Conservation (phyloP, 495 filamentous ascomycete species). For the Collariella sp. region DNA sequence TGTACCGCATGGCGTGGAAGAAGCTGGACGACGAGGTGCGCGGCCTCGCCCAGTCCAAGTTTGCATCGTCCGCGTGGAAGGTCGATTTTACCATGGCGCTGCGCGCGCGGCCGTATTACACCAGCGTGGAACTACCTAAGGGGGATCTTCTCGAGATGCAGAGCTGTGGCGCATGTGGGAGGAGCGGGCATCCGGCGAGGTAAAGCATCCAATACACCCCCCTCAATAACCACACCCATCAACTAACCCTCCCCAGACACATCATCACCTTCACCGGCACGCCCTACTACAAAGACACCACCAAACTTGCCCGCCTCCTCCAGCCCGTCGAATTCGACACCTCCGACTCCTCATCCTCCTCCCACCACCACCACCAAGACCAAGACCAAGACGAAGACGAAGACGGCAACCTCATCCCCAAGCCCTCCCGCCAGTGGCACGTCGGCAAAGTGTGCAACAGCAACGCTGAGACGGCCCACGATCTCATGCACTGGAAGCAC, state of each 20-base stretch:
- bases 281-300: slow-evolving; percentile 57
- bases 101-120: slow-evolving; percentile 49
- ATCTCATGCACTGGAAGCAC: slow-evolving; percentile 65
- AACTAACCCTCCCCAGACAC: slow-evolving; percentile 14
- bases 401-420: slow-evolving; percentile 31
- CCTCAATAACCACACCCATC: background rate
- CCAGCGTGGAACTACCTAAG: slow-evolving; percentile 19
- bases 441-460: slow-evolving; percentile 46
- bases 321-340: background rate
- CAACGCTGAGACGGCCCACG: slow-evolving; percentile 63
- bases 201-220: background rate
- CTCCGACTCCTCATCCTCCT: background rate
- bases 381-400: slow-evolving; percentile 31
- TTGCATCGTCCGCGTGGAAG: slow-evolving; percentile 67
- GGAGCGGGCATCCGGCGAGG: slow-evolving; percentile 58
- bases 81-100: slow-evolving; percentile 55
- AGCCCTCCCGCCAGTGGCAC: slow-evolving; percentile 31
- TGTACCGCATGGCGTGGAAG: slow-evolving; percentile 63
- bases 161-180: slow-evolving; percentile 70
- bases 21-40: slow-evolving; percentile 68
- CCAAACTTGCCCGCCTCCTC: slow-evolving; percentile 1
- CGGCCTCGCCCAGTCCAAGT: slow-evolving; percentile 60
- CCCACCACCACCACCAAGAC: slow-evolving; percentile 34
- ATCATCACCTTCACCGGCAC: slow-evolving; percentile 56
- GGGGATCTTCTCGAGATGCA: slow-evolving; percentile 31